These are phyloP conservation scores for Metroxylon sagu DNA, from an alignment of 176 grass and related monocot species.

Conservation along the genomic window DNA sequence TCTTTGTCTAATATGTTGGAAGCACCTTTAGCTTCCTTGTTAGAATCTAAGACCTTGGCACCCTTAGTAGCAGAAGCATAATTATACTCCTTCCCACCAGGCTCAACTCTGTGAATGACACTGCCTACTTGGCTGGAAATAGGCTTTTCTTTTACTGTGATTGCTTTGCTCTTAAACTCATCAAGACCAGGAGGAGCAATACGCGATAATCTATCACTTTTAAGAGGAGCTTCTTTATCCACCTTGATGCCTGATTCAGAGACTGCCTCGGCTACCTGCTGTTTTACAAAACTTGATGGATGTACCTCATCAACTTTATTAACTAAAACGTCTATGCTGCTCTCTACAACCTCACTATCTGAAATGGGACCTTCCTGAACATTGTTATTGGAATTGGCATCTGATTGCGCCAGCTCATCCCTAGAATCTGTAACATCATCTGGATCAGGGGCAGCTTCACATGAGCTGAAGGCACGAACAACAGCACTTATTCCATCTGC, in stretches of 20 bases:
- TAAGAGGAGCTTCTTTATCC: constrained; percentile 21
- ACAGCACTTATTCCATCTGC: constrained; percentile 48
- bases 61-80: constrained; percentile 80
- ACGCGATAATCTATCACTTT: constrained; percentile 38
- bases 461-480: constrained; percentile 15
- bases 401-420: constrained; percentile 9
- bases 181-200: constrained; percentile 55
- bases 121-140: constrained; percentile 37
- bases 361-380: constrained; percentile 13
- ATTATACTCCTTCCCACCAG: constrained; percentile 85
- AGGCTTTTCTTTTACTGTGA: constrained; percentile 44
- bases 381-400: constrained; percentile 17
- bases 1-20: constrained; percentile 94
- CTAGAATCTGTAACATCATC: not conserved
- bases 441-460: constrained; percentile 26
- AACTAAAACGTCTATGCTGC: constrained; percentile 19
- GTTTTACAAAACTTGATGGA: constrained; percentile 8
- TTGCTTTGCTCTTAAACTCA: constrained; percentile 82
- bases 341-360: constrained; percentile 3
- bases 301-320: constrained; percentile 9
- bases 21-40: constrained; percentile 96
- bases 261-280: constrained; percentile 4
- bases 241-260: constrained; percentile 19
- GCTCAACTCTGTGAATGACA: constrained; percentile 78
- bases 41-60: constrained; percentile 72